phyloP scores from a whole-genome alignment of 2,329 filamentous ascomycete genomes.

The Ceratocystis lukuohia region DNA sequence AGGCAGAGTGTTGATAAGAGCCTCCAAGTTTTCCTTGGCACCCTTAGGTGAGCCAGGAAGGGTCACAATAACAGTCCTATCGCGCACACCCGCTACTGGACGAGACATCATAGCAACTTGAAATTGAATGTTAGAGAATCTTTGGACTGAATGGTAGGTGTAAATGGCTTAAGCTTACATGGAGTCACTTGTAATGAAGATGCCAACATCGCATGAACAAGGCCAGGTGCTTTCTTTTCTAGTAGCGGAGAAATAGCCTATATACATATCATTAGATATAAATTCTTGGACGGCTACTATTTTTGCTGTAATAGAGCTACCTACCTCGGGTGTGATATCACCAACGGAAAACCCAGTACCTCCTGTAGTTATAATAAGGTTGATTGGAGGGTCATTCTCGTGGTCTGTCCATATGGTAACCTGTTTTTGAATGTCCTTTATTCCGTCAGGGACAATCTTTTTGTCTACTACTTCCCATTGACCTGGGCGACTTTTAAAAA shows the following conservation, averaged over 20 bases:
- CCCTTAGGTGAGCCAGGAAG: constrained; percentile 91
- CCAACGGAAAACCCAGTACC: constrained; percentile 82
- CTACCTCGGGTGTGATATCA: constrained; percentile 79
- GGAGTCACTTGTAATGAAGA: constrained; percentile 75
- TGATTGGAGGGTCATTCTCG: constrained; percentile 40
- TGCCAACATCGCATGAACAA: constrained; percentile 91
- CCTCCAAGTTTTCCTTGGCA: constrained; percentile 81
- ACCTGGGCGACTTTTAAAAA: constrained; percentile 40
- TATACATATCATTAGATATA: constrained; percentile 16
- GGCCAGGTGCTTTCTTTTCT: constrained; percentile 72
- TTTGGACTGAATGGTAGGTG: constrained; percentile 16
- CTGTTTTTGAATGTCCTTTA: constrained; percentile 58
- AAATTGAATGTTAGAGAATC: neutral
- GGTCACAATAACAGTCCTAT: constrained; percentile 71
- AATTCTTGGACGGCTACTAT: neutral
- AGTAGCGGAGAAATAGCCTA: constrained; percentile 68
- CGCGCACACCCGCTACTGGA: constrained; percentile 76
- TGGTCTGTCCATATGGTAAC: constrained; percentile 61
- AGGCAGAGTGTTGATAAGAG: constrained; percentile 76
- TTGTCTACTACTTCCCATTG: constrained; percentile 54
- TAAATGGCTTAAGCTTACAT: constrained; percentile 45
- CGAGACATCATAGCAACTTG: constrained; percentile 92
- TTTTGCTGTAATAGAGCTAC: neutral
- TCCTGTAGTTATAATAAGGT: constrained; percentile 77
- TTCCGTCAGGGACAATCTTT: constrained; percentile 67